A percentile compares a stretch with the other conserved stretches of the same genome.
These are phyloP conservation scores for Coleophoma eucalyptorum DNA, from an alignment of 2,329 filamentous ascomycete genomes.

Conservation along the genomic window DNA sequence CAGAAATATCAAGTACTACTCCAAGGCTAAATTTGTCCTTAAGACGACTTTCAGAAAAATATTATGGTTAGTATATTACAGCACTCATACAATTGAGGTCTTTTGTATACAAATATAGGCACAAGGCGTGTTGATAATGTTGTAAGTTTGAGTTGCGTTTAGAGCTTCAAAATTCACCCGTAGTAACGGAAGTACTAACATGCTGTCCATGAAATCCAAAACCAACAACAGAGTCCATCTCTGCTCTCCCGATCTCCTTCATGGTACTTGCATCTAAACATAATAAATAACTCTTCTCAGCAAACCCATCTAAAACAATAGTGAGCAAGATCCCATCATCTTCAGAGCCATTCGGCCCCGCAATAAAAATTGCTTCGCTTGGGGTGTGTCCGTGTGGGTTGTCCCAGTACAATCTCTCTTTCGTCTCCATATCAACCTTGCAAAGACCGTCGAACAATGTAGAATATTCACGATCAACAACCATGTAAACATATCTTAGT, in stretches of 20 bases:
- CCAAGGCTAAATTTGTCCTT: too few relatives aligned
- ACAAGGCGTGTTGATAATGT: too few relatives aligned
- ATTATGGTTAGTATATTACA: too few relatives aligned
- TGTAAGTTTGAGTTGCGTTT: too few relatives aligned
- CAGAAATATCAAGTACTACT: too few relatives aligned
- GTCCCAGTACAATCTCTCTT: conserved; percentile 52
- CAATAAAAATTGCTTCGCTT: conserved; percentile 66
- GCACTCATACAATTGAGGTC: too few relatives aligned
- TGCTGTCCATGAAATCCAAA: conserved; percentile 67
- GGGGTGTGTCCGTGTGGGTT: conserved; percentile 57
- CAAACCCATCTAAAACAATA: conserved; percentile 60
- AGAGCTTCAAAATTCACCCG: too few relatives aligned
- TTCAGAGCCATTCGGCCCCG: conserved; percentile 38
- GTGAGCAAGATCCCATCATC: conserved; percentile 61
- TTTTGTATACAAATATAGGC: too few relatives aligned
- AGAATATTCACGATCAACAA: conserved; percentile 51
- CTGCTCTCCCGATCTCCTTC: conserved; percentile 60
- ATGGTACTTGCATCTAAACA: conserved; percentile 61
- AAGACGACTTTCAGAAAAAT: too few relatives aligned
- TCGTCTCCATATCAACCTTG: conserved; percentile 60
- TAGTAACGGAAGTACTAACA: conserved; percentile 27
- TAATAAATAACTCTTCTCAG: conserved; percentile 58
- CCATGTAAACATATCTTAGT: conserved; percentile 59
- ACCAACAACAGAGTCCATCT: conserved; percentile 54
- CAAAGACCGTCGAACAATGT: conserved; percentile 59